Percentiles rank a stretch among this genome's conserved stretches.
Conservation (phyloP, 176 grass and related monocot species). For the Dendrocalamus sinicus region DNA sequence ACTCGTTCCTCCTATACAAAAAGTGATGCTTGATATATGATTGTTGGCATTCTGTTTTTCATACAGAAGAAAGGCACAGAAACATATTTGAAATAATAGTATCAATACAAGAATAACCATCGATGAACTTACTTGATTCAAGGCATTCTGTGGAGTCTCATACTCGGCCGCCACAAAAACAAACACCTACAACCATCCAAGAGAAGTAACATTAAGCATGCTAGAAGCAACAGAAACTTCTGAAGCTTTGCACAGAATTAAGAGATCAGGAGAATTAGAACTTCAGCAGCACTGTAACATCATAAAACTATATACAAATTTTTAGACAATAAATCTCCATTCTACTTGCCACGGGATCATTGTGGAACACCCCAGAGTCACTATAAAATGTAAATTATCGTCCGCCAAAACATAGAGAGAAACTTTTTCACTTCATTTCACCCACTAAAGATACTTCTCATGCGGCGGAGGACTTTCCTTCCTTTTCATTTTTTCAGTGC, state of each 20-base stretch:
- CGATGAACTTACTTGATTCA: constrained; percentile 77
- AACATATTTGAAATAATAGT: not conserved
- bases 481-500: not conserved
- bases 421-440: not conserved
- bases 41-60: not conserved
- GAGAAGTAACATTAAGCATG: not conserved
- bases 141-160: constrained; percentile 79
- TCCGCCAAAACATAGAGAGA: not conserved
- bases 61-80: not conserved
- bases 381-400: constrained; percentile 1
- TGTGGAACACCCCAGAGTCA: not conserved
- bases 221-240: not conserved
- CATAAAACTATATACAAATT: not conserved
- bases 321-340: not conserved
- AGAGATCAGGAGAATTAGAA: not conserved
- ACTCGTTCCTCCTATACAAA: not conserved
- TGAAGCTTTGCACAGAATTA: not conserved
- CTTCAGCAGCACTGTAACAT: not conserved
- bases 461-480: not conserved
- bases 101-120: not conserved
- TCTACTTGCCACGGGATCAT: not conserved
- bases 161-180: constrained; percentile 98
- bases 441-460: not conserved
- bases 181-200: constrained; percentile 78
- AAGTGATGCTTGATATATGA: not conserved